Conservation (phyloP, 2,329 filamentous ascomycete species). For the Chaetomium sp. region DNA sequence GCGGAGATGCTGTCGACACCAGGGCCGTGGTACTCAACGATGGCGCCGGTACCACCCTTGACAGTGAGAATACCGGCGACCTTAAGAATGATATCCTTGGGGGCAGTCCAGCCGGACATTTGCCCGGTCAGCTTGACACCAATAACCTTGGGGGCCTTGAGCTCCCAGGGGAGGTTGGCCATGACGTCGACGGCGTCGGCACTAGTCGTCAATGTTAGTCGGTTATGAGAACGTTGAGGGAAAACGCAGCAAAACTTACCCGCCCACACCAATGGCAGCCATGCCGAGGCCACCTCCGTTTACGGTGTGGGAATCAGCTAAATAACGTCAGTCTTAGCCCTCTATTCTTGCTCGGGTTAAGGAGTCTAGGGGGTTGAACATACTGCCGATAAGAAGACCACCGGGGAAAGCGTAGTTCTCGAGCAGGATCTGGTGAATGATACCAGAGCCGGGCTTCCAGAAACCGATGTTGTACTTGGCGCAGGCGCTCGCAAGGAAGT, state of each 20-base stretch:
- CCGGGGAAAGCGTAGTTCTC: conserved; percentile 99
- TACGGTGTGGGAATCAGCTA: conserved; percentile 84
- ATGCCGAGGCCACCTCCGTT: conserved; percentile 97
- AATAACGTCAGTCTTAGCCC: not conserved
- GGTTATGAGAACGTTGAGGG: not conserved
- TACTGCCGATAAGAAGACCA: conserved; percentile 88
- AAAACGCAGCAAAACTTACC: conserved; percentile 40
- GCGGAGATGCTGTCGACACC: conserved; percentile 74
- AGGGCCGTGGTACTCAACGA: conserved; percentile 76
- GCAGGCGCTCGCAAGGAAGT: conserved; percentile 91
- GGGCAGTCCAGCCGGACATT: conserved; percentile 86
- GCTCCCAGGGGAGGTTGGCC: conserved; percentile 94
- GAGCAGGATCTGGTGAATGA: conserved; percentile 97
- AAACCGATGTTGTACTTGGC: conserved; percentile 99
- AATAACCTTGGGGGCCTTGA: conserved; percentile 96
- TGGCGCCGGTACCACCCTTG: conserved; percentile 94
- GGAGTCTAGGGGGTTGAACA: not conserved
- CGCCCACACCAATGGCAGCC: conserved; percentile 93
- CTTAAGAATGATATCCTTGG: conserved; percentile 98
- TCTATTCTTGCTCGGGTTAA: not conserved
- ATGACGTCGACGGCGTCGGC: conserved; percentile 98
- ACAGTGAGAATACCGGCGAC: conserved; percentile 95
- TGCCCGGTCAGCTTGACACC: conserved; percentile 92
- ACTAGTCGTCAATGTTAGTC: conserved; percentile 33
- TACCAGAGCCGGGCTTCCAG: conserved; percentile 98